These are phyloP conservation scores for Scutellaria minor DNA, from an alignment of 257 asterid species.

Conservation along the genomic window DNA sequence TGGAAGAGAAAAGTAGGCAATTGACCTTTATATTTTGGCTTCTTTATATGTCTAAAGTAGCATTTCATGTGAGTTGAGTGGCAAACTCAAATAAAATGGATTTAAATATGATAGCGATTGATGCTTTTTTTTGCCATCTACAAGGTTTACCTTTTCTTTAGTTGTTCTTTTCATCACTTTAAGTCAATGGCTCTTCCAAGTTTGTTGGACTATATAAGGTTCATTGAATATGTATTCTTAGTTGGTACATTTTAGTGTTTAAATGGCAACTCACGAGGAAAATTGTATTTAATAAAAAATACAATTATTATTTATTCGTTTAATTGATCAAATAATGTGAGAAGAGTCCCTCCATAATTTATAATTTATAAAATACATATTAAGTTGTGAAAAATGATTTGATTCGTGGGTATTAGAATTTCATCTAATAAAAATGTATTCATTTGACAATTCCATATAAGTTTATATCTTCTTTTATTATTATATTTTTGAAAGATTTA, in stretches of 20 bases:
- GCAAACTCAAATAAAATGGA: neutral
- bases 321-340: no score
- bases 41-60: slow-evolving; percentile 18
- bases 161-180: neutral
- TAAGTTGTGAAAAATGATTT: no score
- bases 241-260: neutral
- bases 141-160: slow-evolving; percentile 27
- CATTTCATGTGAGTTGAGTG: slow-evolving; percentile 19
- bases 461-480: no score
- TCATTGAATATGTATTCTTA: neutral
- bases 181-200: slow-evolving; percentile 33
- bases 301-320: no score
- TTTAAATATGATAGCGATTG: slow-evolving; percentile 26
- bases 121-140: neutral
- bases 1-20: neutral
- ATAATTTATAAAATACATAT: no score
- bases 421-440: no score
- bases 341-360: no score
- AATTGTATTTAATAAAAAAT: no score
- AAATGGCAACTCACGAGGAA: neutral
- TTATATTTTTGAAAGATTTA: no score
- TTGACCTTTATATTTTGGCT: slow-evolving; percentile 36
- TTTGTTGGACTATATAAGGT: slow-evolving; percentile 2
- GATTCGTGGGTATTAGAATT: no score
- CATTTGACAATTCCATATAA: no score